phyloP scores from a whole-genome alignment of 1,284 basidiomycete genomes.

The Ganoderma sinense region DNA sequence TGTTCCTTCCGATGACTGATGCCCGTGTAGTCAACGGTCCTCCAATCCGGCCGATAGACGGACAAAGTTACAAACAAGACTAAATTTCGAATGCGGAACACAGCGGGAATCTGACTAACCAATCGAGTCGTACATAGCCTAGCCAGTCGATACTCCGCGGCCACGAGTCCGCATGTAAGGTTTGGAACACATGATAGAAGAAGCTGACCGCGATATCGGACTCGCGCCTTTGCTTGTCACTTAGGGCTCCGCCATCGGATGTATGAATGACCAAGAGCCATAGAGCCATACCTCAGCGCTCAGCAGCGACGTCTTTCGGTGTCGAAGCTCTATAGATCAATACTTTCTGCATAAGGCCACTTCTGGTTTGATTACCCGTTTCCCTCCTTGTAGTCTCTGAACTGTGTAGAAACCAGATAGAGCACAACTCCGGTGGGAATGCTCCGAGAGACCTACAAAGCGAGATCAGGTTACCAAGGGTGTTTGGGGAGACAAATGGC shows the following conservation, averaged over 20 bases:
- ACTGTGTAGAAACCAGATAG: conserved; percentile 77
- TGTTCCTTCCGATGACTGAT: conserved; percentile 11
- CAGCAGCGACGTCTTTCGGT: conserved; percentile 72
- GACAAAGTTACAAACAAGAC: conserved; percentile 49
- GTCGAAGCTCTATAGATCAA: conserved; percentile 62
- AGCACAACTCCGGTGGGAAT: conserved; percentile 82
- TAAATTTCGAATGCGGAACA: neutral
- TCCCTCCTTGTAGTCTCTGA: conserved; percentile 84
- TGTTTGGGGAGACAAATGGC: conserved; percentile 13
- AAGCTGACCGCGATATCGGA: conserved; percentile 84
- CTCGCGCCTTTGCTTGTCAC: conserved; percentile 48
- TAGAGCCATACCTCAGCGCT: conserved; percentile 30
- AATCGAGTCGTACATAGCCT: conserved; percentile 53
- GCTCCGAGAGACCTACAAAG: conserved; percentile 80
- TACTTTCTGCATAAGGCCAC: conserved; percentile 87
- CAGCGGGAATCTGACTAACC: conserved; percentile 41
- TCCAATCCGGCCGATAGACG: conserved; percentile 58
- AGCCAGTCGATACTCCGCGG: conserved; percentile 68
- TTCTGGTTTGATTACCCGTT: conserved; percentile 80
- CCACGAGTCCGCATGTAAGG: conserved; percentile 72
- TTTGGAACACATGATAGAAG: conserved; percentile 73
- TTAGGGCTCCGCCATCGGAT: neutral
- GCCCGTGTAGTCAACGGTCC: conserved; percentile 44
- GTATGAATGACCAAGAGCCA: conserved; percentile 6
- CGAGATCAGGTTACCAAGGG: neutral